Base-by-base conservation (phyloP, 345 rosid species). In the Eutrema japonicum region DNA sequence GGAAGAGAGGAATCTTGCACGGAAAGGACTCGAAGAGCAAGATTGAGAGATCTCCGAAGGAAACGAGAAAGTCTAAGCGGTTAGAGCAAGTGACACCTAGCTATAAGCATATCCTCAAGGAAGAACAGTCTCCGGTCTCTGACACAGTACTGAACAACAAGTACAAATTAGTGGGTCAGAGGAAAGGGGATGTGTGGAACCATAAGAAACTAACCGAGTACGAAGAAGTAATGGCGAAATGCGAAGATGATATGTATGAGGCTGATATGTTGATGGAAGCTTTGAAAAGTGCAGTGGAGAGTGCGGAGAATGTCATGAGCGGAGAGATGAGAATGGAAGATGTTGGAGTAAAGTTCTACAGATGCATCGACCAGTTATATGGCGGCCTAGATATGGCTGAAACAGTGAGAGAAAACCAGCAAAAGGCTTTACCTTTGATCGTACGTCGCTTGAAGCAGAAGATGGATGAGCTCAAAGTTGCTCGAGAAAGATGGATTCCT, bases 181-280 rank as follows among this genome's bases (percentile, higher is more conserved):
- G 1, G 36, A 11, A 6, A 26, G n/a, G n/a, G 3, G 14, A 3
- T 26, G 3, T 9, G 5, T 41, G 11, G 16, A 4, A 2, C 35
- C 5, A 11, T 0, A 68, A 45, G 36, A 13, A 12, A 10, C 54
- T 14, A 43, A 18, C 36, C 11, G 10, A 13, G 2, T 5, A 13
- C 48, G 63, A 72, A 45, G 30, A 3, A 45, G 64, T 14, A 12
- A 33, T 63, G 63, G 10, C 51, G 14, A 3, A 14, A 9, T 64
- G 77, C 56, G 64, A 72, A 64, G 56, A 72, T 3, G 6, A 72
- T 1, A 72, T 72, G 64, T 45, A 3, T 14, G 55, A 72, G 52
- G 3, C 9, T n/a, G 56, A 64, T 8, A 11, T 64, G 64, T 13
- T 35, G 18, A 27, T 35, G 37, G 11, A 3, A 6, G 0, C 6